These are phyloP conservation scores for Sporothrix humicola DNA, from an alignment of 2,329 filamentous ascomycete genomes.

Conservation along the genomic window DNA sequence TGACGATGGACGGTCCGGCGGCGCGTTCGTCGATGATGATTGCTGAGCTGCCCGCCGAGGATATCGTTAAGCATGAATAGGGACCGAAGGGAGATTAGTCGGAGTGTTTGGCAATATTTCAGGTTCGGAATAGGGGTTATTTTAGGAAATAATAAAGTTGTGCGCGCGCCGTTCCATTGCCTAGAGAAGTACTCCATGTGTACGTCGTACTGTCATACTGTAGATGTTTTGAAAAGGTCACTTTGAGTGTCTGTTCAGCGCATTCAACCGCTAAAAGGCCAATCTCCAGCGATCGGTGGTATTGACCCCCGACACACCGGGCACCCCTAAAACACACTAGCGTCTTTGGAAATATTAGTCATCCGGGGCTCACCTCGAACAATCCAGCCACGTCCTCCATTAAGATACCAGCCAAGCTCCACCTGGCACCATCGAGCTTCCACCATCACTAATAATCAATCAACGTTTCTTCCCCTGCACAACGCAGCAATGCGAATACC, in stretches of 20 bases:
- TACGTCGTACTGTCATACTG: too few species aligned
- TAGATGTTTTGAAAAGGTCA: not conserved
- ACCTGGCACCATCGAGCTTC: conserved; percentile 6
- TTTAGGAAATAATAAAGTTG: too few species aligned
- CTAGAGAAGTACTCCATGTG: too few species aligned
- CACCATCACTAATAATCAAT: not conserved
- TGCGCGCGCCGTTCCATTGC: too few species aligned
- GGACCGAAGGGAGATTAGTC: too few species aligned
- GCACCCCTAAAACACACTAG: not conserved
- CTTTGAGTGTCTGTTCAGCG: not conserved
- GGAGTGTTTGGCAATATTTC: too few species aligned
- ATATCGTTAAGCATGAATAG: not conserved
- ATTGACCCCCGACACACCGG: not conserved
- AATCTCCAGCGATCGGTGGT: not conserved
- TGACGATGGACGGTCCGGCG: not conserved
- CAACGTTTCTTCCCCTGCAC: not conserved
- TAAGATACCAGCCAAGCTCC: conserved; percentile 20
- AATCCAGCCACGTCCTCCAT: conserved; percentile 2
- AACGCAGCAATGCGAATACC: conserved; percentile 41
- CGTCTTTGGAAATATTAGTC: not conserved
- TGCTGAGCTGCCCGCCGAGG: not conserved
- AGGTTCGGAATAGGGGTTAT: too few species aligned
- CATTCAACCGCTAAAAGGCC: not conserved
- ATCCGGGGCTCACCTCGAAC: not conserved
- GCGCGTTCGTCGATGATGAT: not conserved